Conservation (phyloP, 2,329 filamentous ascomycete genomes). For the Phialocephala subalpina region DNA sequence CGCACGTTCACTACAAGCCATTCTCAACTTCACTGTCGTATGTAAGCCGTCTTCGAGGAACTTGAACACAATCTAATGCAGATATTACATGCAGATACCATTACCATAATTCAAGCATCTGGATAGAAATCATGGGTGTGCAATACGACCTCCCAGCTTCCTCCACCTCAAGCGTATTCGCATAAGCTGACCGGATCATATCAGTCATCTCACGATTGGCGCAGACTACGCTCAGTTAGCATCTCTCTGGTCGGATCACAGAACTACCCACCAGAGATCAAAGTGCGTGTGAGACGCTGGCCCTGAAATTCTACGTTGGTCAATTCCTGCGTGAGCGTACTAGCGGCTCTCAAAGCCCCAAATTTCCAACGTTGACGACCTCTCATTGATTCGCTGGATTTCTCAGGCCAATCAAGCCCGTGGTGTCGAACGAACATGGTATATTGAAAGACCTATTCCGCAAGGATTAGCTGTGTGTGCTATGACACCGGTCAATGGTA, state of each 20-base stretch:
- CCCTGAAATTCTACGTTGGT: constrained; percentile 24
- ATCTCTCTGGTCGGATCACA: constrained; percentile 20
- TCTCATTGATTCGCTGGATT: constrained; percentile 28
- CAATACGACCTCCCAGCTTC: constrained; percentile 11
- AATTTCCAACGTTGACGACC: constrained; percentile 27
- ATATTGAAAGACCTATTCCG: constrained; percentile 27
- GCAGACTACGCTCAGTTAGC: constrained; percentile 23
- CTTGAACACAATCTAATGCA: constrained; percentile 11
- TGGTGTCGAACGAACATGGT: constrained; percentile 27
- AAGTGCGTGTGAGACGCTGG: constrained; percentile 24
- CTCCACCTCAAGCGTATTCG: constrained; percentile 14
- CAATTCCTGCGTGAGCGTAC: constrained; percentile 22
- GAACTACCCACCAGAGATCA: constrained; percentile 27
- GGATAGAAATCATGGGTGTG: constrained; percentile 13
- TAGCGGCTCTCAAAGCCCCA: constrained; percentile 23
- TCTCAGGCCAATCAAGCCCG: constrained; percentile 23
- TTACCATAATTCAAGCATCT: constrained; percentile 14
- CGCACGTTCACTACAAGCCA: constrained; percentile 21
- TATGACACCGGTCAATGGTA: constrained; percentile 17
- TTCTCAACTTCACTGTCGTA: constrained; percentile 20
- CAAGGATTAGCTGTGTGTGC: constrained; percentile 19
- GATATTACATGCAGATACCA: constrained; percentile 7
- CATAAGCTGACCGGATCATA: constrained; percentile 16
- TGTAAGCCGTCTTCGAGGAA: constrained; percentile 13
- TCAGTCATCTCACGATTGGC: constrained; percentile 22